These are phyloP conservation scores for Backusella parvicylindrica DNA, from an alignment of 192 early-diverging fungal species.

Conservation along the genomic window DNA sequence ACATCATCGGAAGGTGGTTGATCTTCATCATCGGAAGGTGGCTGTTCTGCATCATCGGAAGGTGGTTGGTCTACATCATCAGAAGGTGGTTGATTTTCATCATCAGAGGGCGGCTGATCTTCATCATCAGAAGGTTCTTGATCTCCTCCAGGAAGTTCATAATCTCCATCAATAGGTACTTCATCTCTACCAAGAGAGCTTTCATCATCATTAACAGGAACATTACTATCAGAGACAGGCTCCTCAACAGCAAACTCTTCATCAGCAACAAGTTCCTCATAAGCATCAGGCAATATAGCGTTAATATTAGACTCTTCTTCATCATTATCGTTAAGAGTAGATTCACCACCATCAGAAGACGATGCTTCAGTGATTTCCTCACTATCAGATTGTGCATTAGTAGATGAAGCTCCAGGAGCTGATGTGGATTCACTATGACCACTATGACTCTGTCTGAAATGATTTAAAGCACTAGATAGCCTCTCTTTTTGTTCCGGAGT, in stretches of 20 bases:
- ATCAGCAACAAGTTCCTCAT: too few relatives aligned
- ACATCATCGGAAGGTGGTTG: too few relatives aligned
- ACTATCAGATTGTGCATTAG: background rate
- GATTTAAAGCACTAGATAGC: background rate
- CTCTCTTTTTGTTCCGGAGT: background rate
- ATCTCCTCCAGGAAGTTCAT: background rate
- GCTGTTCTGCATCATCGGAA: too few relatives aligned
- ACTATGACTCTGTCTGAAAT: background rate
- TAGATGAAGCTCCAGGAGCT: background rate
- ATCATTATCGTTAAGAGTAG: background rate
- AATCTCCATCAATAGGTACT: background rate
- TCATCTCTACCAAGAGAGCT: too few relatives aligned
- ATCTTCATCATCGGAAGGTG: too few relatives aligned
- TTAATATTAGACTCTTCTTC: background rate
- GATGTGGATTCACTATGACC: background rate
- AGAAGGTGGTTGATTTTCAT: background rate
- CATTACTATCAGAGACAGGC: background rate
- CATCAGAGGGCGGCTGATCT: background rate
- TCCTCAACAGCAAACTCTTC: too few relatives aligned
- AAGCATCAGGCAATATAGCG: background rate
- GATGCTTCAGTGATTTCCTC: background rate
- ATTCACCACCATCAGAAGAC: background rate
- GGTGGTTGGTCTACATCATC: too few relatives aligned
- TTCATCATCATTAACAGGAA: background rate
- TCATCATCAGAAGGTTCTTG: too few relatives aligned